phyloP scores from a whole-genome alignment of 257 asterid genomes.

The Perilla frutescens region DNA sequence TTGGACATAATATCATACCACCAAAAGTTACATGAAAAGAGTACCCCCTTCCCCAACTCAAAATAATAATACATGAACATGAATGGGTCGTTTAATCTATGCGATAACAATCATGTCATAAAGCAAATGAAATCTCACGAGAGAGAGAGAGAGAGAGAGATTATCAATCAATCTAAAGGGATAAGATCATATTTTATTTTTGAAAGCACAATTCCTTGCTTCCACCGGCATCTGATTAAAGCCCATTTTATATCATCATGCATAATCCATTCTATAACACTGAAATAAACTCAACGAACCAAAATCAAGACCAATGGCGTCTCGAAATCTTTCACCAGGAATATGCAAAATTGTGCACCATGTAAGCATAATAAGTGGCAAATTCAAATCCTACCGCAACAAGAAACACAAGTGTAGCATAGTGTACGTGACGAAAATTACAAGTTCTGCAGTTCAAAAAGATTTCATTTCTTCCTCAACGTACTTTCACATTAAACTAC shows the following conservation, averaged over 20 bases:
- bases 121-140: too few relatives aligned
- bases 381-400: background rate
- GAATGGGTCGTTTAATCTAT: too few relatives aligned
- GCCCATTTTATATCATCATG: background rate
- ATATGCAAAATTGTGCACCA: background rate
- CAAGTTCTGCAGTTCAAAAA: slow-evolving; percentile 27
- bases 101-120: too few relatives aligned
- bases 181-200: too few relatives aligned
- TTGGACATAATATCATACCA: too few relatives aligned
- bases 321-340: background rate
- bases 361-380: background rate
- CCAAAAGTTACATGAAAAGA: too few relatives aligned
- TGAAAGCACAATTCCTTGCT: background rate
- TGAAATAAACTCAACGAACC: background rate
- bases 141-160: too few relatives aligned
- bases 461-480: slow-evolving; percentile 24
- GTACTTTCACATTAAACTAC: slow-evolving; percentile 39
- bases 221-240: background rate
- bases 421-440: background rate
- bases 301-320: too few relatives aligned
- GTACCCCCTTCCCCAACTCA: too few relatives aligned
- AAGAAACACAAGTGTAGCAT: background rate
- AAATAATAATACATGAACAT: too few relatives aligned
- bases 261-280: too few relatives aligned
- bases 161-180: too few relatives aligned